Conservation (phyloP, 1,284 basidiomycete species). For the Macrocystidia cucumis region DNA sequence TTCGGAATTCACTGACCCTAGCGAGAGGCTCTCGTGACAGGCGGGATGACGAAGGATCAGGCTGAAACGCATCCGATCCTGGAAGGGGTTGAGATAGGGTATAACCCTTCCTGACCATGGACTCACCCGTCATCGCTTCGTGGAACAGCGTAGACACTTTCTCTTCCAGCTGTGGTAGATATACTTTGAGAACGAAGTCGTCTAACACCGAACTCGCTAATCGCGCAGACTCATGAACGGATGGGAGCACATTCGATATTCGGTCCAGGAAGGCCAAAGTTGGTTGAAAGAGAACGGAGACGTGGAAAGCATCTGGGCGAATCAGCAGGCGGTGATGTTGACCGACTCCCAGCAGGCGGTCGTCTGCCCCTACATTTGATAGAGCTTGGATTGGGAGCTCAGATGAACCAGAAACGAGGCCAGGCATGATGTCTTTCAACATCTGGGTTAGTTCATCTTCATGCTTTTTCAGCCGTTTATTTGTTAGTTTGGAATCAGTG, state of each 20-base stretch:
- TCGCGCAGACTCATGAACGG: slow-evolving; percentile 62
- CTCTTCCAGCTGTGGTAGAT: slow-evolving; percentile 93
- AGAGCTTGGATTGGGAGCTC: slow-evolving; percentile 59
- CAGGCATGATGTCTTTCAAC: slow-evolving; percentile 89
- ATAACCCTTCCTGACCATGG: slow-evolving; percentile 5
- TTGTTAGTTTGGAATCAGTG: slow-evolving; percentile 68
- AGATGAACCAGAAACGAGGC: slow-evolving; percentile 70
- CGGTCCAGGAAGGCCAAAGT: slow-evolving; percentile 83
- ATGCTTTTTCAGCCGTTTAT: slow-evolving; percentile 63
- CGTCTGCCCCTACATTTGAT: slow-evolving; percentile 57
- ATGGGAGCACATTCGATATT: slow-evolving; percentile 64
- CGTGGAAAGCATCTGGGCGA: slow-evolving; percentile 91
- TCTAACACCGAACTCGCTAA: slow-evolving; percentile 79
- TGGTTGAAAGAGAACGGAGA: slow-evolving; percentile 90
- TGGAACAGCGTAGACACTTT: slow-evolving; percentile 89
- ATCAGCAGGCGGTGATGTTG: slow-evolving; percentile 85
- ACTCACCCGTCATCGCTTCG: slow-evolving; percentile 70
- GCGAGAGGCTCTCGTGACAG: slow-evolving; percentile 69
- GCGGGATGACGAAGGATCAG: slow-evolving; percentile 56
- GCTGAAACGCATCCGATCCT: slow-evolving; percentile 83
- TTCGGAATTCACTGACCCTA: slow-evolving; percentile 42
- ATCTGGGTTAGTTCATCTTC: slow-evolving; percentile 85
- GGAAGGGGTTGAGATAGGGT: slow-evolving; percentile 2
- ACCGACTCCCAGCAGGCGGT: slow-evolving; percentile 60
- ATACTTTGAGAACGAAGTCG: slow-evolving; percentile 91